phyloP scores from a whole-genome alignment of 805 yeast species.

The Naumovozyma baii region DNA sequence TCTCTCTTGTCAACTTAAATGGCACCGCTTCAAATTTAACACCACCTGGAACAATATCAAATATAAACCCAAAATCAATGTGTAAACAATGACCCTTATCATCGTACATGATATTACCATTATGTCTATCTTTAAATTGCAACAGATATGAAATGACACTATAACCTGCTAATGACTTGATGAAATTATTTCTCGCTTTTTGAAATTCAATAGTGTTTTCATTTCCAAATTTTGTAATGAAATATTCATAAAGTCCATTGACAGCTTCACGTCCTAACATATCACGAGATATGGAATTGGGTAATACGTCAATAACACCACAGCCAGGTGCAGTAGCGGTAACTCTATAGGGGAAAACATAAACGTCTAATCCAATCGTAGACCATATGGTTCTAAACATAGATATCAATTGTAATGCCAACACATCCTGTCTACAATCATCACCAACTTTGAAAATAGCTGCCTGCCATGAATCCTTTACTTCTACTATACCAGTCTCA shows the following conservation, averaged over 20 bases:
- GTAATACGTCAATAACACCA: constrained; percentile 96
- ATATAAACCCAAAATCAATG: constrained; percentile 96
- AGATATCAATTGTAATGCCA: constrained; percentile 85
- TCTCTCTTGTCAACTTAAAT: constrained; percentile 89
- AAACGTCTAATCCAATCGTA: constrained; percentile 78
- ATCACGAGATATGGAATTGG: constrained; percentile 90
- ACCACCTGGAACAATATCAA: constrained; percentile 98
- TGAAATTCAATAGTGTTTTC: constrained; percentile 85
- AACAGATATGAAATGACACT: constrained; percentile 82
- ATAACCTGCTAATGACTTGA: constrained; percentile 90
- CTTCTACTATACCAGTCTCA: constrained; percentile 33
- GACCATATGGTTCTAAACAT: constrained; percentile 88
- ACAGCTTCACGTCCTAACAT: constrained; percentile 99
- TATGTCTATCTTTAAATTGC: constrained; percentile 95
- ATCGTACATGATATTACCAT: constrained; percentile 96
- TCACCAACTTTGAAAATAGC: constrained; percentile 99
- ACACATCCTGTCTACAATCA: constrained; percentile 95
- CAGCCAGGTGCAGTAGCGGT: constrained; percentile 99
- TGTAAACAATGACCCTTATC: constrained; percentile 90
- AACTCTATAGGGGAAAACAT: constrained; percentile 86
- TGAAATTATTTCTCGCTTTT: constrained; percentile 82
- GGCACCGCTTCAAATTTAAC: constrained; percentile 98
- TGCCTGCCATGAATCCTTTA: constrained; percentile 72
- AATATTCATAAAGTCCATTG: constrained; percentile 89
- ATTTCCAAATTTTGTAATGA: constrained; percentile 87